Evolutionary conservation across 2,329 filamentous ascomycete genomes (phyloP), one percentile per base, ranked within the genome.

Genomic region (Endoconidiophora polonica): DNA sequence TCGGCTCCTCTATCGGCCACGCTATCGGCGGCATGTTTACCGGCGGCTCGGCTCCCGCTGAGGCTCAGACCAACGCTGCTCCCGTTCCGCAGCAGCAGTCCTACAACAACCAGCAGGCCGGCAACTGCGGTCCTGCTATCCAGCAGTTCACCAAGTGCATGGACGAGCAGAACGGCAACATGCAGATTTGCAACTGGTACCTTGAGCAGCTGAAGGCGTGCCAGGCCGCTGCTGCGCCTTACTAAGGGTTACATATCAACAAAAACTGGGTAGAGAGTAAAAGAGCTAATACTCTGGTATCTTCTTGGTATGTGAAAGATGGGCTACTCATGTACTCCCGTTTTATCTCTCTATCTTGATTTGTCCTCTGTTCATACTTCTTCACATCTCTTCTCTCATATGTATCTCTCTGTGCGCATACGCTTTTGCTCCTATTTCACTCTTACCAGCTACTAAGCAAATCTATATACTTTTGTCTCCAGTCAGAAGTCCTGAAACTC

Each of bases 131-230:
- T 56, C 77, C 73, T 49, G 86, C 91, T 59, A 79, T 87, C 49
- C 78, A 80, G 67, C 78, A 76, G 68, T 96, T 98, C 74, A 88
- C 86, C 61, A 83, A 81, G 71, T 98, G 91, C 75, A 83, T 98
- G 81, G 88, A 96, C 66, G 85, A 96, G 62, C 83, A 98, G 67
- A 72, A 79, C 63, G 91, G 91, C 58, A 87, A 91, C 69, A 79
- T 98, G 82, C 81, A 83, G 63, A 93, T 95, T 63, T 98, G 91
- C 71, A 83, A 84, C 58, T 98, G 90, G 88, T 98, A 98, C 67
- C 71, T 98, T 60, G 91, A 98, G 66, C 90, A 98, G 76, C 74
- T 98, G 67, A 55, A 16, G 60, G 57, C 44, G 22, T 38, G 22
- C 49, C 50, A 54, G 47, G 44, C 51, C 29, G 51, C 51, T 38